phyloP scores from a whole-genome alignment of 1,139 yeast species.

The Lodderomyces pseudojiufengensis region DNA sequence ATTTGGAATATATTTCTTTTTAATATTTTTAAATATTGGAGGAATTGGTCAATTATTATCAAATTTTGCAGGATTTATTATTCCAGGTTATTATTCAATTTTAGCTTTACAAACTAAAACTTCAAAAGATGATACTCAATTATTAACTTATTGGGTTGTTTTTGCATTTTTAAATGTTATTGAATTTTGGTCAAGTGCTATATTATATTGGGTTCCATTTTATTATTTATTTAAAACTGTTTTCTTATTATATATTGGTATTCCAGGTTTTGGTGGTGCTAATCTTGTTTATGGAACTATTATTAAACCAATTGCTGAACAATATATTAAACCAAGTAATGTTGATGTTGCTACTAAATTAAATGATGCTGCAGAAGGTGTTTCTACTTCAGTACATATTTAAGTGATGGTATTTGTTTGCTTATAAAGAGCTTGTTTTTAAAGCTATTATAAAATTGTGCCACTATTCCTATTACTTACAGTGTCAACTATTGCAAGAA shows the following conservation, averaged over 20 bases:
- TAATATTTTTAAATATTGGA: slow-evolving; percentile 85
- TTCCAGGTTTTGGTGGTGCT: slow-evolving; percentile 89
- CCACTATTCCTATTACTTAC: too few species aligned
- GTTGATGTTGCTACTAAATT: slow-evolving; percentile 28
- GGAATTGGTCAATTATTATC: slow-evolving; percentile 92
- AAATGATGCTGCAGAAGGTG: slow-evolving; percentile 49
- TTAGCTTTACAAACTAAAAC: slow-evolving; percentile 72
- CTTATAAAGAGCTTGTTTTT: too few species aligned
- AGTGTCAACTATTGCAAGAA: too few species aligned
- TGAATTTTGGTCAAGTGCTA: slow-evolving; percentile 94
- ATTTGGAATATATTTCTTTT: slow-evolving; percentile 61
- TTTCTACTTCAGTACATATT: slow-evolving; percentile 25
- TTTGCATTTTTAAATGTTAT: slow-evolving; percentile 85
- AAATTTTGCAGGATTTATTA: slow-evolving; percentile 84
- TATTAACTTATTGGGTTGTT: slow-evolving; percentile 95
- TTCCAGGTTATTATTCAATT: slow-evolving; percentile 89
- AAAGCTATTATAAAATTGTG: too few species aligned
- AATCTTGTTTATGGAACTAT: slow-evolving; percentile 57
- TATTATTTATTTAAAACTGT: slow-evolving; percentile 92
- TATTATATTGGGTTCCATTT: slow-evolving; percentile 92
- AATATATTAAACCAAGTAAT: slow-evolving; percentile 30
- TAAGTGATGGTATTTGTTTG: too few species aligned
- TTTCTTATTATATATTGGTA: slow-evolving; percentile 81
- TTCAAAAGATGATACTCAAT: slow-evolving; percentile 75
- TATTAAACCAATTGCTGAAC: slow-evolving; percentile 71